Evolutionary conservation across 768 basidiomycete genomes (phyloP), one percentile per base, ranked within the genome.

Genomic region (Macrocybe gigantea): DNA sequence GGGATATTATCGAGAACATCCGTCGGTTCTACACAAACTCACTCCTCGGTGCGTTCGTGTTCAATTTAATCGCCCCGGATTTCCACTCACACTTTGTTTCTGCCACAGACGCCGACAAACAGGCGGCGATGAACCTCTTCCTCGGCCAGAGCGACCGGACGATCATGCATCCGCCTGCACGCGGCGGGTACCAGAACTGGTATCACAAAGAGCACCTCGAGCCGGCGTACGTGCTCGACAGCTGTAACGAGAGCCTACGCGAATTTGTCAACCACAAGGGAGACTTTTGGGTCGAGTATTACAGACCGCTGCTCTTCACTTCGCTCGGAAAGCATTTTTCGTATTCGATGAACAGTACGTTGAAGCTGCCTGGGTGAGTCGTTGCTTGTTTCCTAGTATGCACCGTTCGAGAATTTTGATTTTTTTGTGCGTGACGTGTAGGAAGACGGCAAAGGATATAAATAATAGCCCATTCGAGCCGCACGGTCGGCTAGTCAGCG

Each of bases 91-190:
- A 33, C 38, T 57, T 29, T 9, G 9, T 22, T 37, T 32, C 51
- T 29, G 38, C 39, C 30, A 7, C 49, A 92, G 95, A 99, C 60
- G 92, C 90, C 5, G 96, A 97, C 68, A 98, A 97, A 64, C 96
- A 99, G 66, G 77, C 87, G 7, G 94, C 95, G 5, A 99, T 97
- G 62, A 93, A 99, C 65, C 77, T 97, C n/a, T 98, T 98, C 65
- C 81, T 98, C 3, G 90, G 93, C 34, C 77, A 80, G 47, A 75
- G 74, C 33, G 74, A 79, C 47, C 72, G 74, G n/a, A 72, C 74
- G 1, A 72, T 72, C 33, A 62, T 67, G 2, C 73, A 71, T 8
- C 69, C 76, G 1, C 72, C 73, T 2, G 72, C 77, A 2, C 77
- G 88, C 0, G 77, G 83, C 1, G 83, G 84, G 7, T 97, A 98